These are phyloP conservation scores for Hanseniaspora taiwanica DNA, from an alignment of 805 yeast species.

Conservation along the genomic window DNA sequence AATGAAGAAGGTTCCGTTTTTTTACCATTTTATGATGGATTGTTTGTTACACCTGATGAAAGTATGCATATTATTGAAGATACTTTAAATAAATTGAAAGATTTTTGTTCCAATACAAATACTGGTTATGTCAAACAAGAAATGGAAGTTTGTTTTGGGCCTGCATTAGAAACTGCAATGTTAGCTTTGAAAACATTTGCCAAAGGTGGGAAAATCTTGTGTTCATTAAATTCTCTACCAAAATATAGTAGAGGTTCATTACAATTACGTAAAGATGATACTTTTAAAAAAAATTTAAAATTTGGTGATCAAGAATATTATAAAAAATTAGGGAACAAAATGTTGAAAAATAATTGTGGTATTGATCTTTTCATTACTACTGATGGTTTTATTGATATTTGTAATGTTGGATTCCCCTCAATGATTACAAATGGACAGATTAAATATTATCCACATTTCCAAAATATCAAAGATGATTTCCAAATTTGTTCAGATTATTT, in stretches of 20 bases:
- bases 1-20: constrained; percentile 28
- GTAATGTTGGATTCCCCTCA: constrained; percentile 56
- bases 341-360: constrained; percentile 48
- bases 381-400: constrained; percentile 52
- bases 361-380: constrained; percentile 65
- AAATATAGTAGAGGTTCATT: constrained; percentile 70
- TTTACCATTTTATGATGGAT: constrained; percentile 64
- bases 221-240: constrained; percentile 58
- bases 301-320: constrained; percentile 49
- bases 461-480: constrained; percentile 55
- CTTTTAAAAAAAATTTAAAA: constrained; percentile 38
- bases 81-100: constrained; percentile 36
- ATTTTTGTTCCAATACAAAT: constrained; percentile 28
- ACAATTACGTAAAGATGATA: constrained; percentile 27
- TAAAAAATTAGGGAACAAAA: constrained; percentile 42
- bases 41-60: constrained; percentile 69
- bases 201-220: constrained; percentile 67
- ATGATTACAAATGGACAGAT: constrained; percentile 58
- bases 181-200: constrained; percentile 40
- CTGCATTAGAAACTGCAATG: constrained; percentile 60
- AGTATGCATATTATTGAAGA: constrained; percentile 51
- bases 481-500: constrained; percentile 47
- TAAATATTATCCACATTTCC: constrained; percentile 53
- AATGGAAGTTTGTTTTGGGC: constrained; percentile 60
- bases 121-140: constrained; percentile 22